Percentiles rank a stretch among this genome's conserved stretches.
phyloP scores from a whole-genome alignment of 495 filamentous ascomycete genomes.

The Pseudoneurospora amorphoporcata region DNA sequence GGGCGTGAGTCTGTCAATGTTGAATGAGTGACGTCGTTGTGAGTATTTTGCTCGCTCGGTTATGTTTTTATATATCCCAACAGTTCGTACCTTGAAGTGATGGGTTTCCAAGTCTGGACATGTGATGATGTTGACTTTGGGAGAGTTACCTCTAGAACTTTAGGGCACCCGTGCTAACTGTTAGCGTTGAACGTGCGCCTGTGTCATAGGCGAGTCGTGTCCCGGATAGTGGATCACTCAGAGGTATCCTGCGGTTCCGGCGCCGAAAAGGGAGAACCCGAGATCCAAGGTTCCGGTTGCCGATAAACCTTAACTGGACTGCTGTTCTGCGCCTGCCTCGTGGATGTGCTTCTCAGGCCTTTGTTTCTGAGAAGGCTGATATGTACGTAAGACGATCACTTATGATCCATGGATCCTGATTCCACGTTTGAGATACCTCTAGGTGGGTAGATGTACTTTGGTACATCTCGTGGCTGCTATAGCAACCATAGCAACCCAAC shows the following conservation, averaged over 20 bases:
- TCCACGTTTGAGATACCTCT: not conserved
- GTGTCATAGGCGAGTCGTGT: not conserved
- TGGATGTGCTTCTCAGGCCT: not conserved
- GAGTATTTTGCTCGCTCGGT: not conserved
- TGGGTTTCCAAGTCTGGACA: not conserved
- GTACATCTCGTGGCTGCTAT: not conserved
- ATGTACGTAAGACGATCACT: not conserved
- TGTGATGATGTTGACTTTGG: not conserved
- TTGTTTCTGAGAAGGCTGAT: not conserved
- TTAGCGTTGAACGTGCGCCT: not conserved
- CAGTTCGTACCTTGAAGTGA: not conserved
- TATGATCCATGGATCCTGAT: not conserved
- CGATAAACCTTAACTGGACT: not conserved
- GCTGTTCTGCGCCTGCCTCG: not conserved
- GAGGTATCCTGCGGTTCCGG: not conserved
- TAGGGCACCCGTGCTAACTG: not conserved
- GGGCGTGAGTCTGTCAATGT: not conserved
- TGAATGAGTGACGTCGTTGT: not conserved
- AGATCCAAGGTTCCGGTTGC: not conserved
- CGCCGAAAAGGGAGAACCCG: not conserved
- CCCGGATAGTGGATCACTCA: not conserved
- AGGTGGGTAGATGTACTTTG: not conserved
- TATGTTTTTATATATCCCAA: not conserved
- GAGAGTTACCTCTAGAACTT: not conserved
- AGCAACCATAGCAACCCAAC: not conserved